phyloP scores from a whole-genome alignment of 768 basidiomycete genomes.

The Suillus tomentosus region DNA sequence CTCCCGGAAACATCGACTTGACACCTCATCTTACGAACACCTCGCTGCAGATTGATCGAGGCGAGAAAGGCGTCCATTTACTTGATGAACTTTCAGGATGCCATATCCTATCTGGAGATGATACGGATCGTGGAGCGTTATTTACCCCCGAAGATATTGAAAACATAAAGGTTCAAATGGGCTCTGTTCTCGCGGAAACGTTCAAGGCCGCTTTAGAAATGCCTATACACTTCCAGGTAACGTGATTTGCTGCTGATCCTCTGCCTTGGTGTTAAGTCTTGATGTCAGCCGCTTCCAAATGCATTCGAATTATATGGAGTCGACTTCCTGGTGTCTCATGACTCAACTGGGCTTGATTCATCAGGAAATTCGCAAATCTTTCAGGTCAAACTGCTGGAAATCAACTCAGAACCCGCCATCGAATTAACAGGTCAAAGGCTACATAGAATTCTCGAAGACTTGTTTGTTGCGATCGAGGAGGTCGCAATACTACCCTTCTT shows the following conservation, averaged over 20 bases:
- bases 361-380: constrained; percentile 30
- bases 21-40: constrained; percentile 90
- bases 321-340: constrained; percentile 81
- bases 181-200: constrained; percentile 69
- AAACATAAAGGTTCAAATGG: constrained; percentile 61
- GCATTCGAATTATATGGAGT: constrained; percentile 94
- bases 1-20: constrained; percentile 47
- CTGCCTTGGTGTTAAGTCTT: background rate
- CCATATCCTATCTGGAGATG: constrained; percentile 44
- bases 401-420: constrained; percentile 96
- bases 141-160: constrained; percentile 45
- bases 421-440: constrained; percentile 87
- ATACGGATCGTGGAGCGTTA: constrained; percentile 8
- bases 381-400: constrained; percentile 78
- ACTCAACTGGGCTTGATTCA: constrained; percentile 17
- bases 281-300: constrained; percentile 73
- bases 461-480: constrained; percentile 72
- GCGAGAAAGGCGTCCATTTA: constrained; percentile 73
- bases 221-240: constrained; percentile 83
- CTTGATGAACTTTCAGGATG: constrained; percentile 79
- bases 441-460: constrained; percentile 76
- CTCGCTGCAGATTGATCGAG: constrained; percentile 69
- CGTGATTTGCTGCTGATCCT: constrained; percentile 11
- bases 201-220: constrained; percentile 85
- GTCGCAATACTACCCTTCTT: constrained; percentile 71